These are phyloP conservation scores for Leishmania martiniquensis DNA, from an alignment of 208 protist genomes.

Conservation along the genomic window DNA sequence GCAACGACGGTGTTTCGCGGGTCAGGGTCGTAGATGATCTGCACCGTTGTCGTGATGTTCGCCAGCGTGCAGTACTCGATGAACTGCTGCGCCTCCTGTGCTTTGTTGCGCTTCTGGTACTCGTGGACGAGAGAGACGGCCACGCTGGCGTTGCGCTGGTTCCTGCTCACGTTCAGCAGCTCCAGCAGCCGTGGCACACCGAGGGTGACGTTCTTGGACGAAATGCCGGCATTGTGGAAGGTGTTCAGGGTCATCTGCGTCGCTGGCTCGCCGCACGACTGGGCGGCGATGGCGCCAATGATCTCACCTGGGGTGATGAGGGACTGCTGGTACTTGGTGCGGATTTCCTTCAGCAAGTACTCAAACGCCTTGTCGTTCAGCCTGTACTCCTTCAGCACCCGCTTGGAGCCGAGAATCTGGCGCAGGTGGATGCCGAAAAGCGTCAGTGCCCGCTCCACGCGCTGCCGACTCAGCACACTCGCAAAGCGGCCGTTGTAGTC, in stretches of 20 bases:
- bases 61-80: conserved; percentile 97
- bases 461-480: conserved; percentile 91
- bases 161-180: conserved; percentile 98
- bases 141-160: conserved; percentile 96
- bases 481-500: conserved; percentile 56
- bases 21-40: conserved; percentile 99
- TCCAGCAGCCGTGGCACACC: conserved; percentile 99
- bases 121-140: conserved; percentile 90
- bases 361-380: conserved; percentile 96
- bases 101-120: conserved; percentile 60
- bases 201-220: conserved; percentile 99
- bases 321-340: conserved; percentile 93
- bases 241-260: conserved; percentile 99
- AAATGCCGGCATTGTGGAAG: conserved; percentile 99
- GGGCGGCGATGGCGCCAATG: conserved; percentile 98
- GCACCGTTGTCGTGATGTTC: conserved; percentile 88
- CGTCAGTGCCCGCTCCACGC: conserved; percentile 95
- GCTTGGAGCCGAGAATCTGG: conserved; percentile 93
- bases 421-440: conserved; percentile 96
- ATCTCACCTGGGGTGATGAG: conserved; percentile 97
- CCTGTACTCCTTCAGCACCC: conserved; percentile 94
- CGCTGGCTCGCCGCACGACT: conserved; percentile 99
- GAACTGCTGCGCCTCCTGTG: conserved; percentile 89
- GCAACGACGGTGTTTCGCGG: conserved; percentile 91
- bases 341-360: conserved; percentile 97